These are phyloP conservation scores for Citropsis articulata DNA, from an alignment of 345 rosid genomes.

Conservation along the genomic window DNA sequence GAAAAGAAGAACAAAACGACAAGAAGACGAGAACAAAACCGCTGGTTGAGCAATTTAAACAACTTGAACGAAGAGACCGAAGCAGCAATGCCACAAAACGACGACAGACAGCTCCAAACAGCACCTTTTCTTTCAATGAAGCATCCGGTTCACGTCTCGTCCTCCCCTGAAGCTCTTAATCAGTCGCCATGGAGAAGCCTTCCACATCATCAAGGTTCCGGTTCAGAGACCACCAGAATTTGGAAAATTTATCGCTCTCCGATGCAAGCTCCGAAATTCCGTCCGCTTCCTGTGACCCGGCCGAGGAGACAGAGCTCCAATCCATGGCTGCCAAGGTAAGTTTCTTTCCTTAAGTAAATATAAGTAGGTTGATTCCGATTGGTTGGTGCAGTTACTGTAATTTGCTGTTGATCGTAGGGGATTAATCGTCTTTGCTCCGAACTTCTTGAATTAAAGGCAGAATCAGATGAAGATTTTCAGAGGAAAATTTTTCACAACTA, in stretches of 20 bases:
- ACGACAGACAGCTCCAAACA: conserved; percentile 18
- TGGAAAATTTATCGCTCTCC: conserved; percentile 27
- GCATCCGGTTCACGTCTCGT: conserved; percentile 6
- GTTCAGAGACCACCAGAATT: conserved; percentile 44
- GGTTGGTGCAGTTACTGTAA: neutral
- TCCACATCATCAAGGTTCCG: conserved; percentile 39
- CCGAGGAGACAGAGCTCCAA: conserved; percentile 36
- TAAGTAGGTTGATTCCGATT: neutral
- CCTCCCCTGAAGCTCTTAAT: neutral
- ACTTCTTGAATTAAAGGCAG: conserved; percentile 51
- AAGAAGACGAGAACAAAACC: neutral
- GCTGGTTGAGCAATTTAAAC: neutral
- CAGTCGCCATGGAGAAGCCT: conserved; percentile 34
- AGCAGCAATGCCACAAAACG: conserved; percentile 26
- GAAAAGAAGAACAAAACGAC: conserved; percentile 5
- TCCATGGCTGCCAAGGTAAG: conserved; percentile 59
- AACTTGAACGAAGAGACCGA: conserved; percentile 13
- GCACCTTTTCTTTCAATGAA: conserved; percentile 2
- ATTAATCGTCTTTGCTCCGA: conserved; percentile 55
- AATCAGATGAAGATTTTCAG: conserved; percentile 58
- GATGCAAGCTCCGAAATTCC: conserved; percentile 33
- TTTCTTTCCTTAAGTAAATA: neutral
- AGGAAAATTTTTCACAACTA: conserved; percentile 38
- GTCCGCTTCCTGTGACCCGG: conserved; percentile 29
- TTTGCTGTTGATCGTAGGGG: conserved; percentile 34